Base-by-base conservation (phyloP, 805 yeast genomes). In the Cyberlindnera galapagoensis region DNA sequence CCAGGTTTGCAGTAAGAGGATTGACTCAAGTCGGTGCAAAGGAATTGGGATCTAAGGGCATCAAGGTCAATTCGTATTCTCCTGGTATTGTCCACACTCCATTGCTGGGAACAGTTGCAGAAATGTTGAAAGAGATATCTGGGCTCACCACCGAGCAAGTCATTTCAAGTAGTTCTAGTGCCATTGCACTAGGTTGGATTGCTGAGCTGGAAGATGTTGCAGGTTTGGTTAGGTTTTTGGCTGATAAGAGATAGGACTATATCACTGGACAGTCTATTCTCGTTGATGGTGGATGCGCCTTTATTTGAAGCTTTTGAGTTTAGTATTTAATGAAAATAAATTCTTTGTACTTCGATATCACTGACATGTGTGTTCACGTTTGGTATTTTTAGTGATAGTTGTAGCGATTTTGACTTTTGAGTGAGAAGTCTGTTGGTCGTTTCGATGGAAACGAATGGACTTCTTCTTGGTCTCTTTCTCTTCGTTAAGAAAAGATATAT, bases 71-170 rank as follows among this genome's bases (percentile, higher is more conserved):
- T 38, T 43, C 54, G 3, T 54, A 59, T 34, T 54, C 55, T 38
- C 66, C 65, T n/a, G 67, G 64, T 17, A 54, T 54, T 33, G 62
- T 58, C 9, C 39, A 48, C 13, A 60, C 66, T 1, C 57, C 59
- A 35, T 48, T 61, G 53, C 46, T 43, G 21, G 48, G n/a, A n/a
- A n/a, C n/a, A n/a, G n/a, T 52, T 25, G 57, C 51, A 35, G 29
- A 35, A n/a, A 31, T 42, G 32, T 25, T 51, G 31, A 35, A 45
- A 21, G 43, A 36, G 25, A 15, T 44, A 15, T 34, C 43, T 26
- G 52, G 57, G 21, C 44, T 43, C 26, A 43, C 49, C 35, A 40
- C 51, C 21, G 46, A 48, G 2, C n/a, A n/a, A n/a, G 46, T 46
- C 2, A 40, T n/a, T n/a, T n/a, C n/a, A n/a, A n/a, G n/a, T n/a